Percentiles rank a stretch among this genome's conserved stretches.
Evolutionary conservation across 1,284 basidiomycete species (phyloP).

Genomic region (Flammula alnicola): DNA sequence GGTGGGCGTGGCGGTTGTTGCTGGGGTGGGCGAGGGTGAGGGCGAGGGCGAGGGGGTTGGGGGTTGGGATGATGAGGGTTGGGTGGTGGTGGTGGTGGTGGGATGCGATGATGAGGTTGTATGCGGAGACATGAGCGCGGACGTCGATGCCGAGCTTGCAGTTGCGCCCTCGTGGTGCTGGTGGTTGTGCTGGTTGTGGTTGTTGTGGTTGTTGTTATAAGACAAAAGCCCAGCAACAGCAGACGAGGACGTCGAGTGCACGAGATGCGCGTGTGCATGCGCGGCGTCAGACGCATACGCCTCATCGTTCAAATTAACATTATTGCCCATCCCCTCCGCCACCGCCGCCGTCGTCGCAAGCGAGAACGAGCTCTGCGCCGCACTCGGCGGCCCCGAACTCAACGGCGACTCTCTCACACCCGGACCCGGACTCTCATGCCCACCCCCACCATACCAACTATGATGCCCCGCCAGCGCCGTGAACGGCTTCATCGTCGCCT

Average conservation of each 20-base stretch:
- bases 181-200: constrained; percentile 25
- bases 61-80: too few species aligned
- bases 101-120: background rate
- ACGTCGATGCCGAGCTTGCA: background rate
- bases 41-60: too few species aligned
- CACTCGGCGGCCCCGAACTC: background rate
- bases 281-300: background rate
- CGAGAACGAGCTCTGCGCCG: background rate
- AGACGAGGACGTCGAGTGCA: background rate
- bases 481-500: constrained; percentile 67
- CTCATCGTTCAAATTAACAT: too few species aligned
- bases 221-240: background rate
- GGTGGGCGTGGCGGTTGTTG: background rate
- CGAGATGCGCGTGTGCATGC: background rate
- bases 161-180: background rate
- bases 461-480: constrained; percentile 33
- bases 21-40: background rate
- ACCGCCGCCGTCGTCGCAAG: background rate
- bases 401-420: background rate
- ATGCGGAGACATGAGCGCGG: background rate
- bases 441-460: background rate
- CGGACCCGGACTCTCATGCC: background rate
- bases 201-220: too few species aligned
- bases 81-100: background rate
- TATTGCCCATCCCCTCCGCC: too few species aligned